phyloP scores from a whole-genome alignment of 805 yeast genomes.

The Candida insectalens region DNA sequence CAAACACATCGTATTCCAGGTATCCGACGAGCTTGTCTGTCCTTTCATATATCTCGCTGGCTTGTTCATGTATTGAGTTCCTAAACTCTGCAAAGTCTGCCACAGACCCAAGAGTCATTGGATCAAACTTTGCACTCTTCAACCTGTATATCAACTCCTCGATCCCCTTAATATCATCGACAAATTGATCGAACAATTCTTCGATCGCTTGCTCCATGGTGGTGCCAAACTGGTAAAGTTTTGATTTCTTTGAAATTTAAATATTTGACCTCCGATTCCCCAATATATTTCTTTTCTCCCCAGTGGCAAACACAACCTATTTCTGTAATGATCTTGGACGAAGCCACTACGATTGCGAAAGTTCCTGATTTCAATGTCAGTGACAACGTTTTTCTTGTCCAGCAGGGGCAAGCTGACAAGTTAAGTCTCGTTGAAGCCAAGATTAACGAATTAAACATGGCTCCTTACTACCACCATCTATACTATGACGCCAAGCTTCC shows the following conservation, averaged over 20 bases:
- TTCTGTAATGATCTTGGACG: constrained; percentile 6
- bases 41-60: constrained; percentile 13
- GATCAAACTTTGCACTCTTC: background rate
- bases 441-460: constrained; percentile 57
- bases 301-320: too few relatives aligned
- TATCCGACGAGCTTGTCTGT: constrained; percentile 9
- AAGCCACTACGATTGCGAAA: constrained; percentile 27
- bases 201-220: too few relatives aligned
- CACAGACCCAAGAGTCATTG: background rate
- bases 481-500: constrained; percentile 32
- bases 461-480: constrained; percentile 73
- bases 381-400: constrained; percentile 65
- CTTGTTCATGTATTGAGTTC: constrained; percentile 3
- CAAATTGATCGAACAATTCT: background rate
- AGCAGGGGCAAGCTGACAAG: constrained; percentile 22
- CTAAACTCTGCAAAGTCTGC: constrained; percentile 1
- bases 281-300: too few relatives aligned
- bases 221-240: background rate
- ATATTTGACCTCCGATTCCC: too few relatives aligned
- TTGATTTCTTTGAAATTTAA: too few relatives aligned
- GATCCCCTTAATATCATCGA: background rate
- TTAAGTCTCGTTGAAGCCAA: constrained; percentile 37
- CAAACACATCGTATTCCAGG: constrained; percentile 7
- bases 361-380: constrained; percentile 79
- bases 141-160: background rate